Conservation (phyloP, 1,284 basidiomycete genomes). For the Leccinum griseonigrum region DNA sequence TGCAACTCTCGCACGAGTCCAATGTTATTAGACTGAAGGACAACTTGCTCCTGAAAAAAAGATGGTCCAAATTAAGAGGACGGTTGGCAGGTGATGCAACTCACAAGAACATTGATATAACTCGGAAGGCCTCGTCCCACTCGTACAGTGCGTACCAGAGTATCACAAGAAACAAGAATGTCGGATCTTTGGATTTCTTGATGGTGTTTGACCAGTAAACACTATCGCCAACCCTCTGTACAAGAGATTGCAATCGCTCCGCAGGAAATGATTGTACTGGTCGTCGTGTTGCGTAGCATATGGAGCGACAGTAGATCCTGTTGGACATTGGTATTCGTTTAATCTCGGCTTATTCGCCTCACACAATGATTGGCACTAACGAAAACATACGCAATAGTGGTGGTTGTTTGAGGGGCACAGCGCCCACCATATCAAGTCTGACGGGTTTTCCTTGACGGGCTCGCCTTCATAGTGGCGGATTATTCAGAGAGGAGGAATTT, state of each 20-base stretch:
- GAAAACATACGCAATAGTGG: conserved; percentile 11
- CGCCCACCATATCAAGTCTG: conserved; percentile 16
- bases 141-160: conserved; percentile 58
- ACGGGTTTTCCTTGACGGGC: conserved; percentile 14
- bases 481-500: conserved; percentile 5
- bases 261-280: conserved; percentile 44
- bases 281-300: conserved; percentile 35
- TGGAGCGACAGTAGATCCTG: conserved; percentile 40
- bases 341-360: conserved; percentile 4
- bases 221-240: conserved; percentile 34
- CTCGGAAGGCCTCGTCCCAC: conserved; percentile 55
- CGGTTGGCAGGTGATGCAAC: conserved; percentile 8
- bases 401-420: conserved; percentile 9
- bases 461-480: not conserved
- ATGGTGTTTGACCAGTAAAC: conserved; percentile 57
- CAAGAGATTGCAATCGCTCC: conserved; percentile 31
- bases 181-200: conserved; percentile 44
- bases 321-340: not conserved
- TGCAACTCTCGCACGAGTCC: conserved; percentile 48
- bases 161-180: conserved; percentile 50
- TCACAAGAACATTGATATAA: conserved; percentile 45
- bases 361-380: conserved; percentile 15
- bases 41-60: conserved; percentile 40
- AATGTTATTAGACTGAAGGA: conserved; percentile 38
- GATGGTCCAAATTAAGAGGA: not conserved